phyloP scores from a whole-genome alignment of 106 monocot species.

The Acanthochlamys bracteata region DNA sequence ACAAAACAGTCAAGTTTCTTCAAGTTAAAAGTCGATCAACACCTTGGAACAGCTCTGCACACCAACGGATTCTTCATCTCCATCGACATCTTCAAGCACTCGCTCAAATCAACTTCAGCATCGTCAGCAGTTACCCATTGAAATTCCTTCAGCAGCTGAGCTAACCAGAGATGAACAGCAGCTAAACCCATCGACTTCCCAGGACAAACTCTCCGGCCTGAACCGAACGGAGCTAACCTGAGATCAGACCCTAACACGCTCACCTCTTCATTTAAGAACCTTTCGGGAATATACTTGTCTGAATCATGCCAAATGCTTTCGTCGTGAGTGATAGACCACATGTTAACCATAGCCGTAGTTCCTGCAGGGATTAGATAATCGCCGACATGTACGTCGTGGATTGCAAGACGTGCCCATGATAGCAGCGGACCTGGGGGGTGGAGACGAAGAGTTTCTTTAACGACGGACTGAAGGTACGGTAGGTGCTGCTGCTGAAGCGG shows the following conservation, averaged over 20 bases:
- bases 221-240: slow-evolving; percentile 38
- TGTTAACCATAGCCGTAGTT: slow-evolving; percentile 46
- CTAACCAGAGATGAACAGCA: slow-evolving; percentile 34
- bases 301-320: slow-evolving; percentile 23
- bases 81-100: slow-evolving; percentile 35
- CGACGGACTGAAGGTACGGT: slow-evolving; percentile 24
- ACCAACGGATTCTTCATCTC: slow-evolving; percentile 40
- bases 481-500: slow-evolving; percentile 5
- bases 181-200: slow-evolving; percentile 33
- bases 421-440: slow-evolving; percentile 48
- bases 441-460: slow-evolving; percentile 27
- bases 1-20: too few species aligned
- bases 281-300: slow-evolving; percentile 24
- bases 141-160: slow-evolving; percentile 33
- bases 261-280: slow-evolving; percentile 25
- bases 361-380: slow-evolving; percentile 18
- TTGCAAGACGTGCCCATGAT: slow-evolving; percentile 39
- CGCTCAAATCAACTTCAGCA: slow-evolving; percentile 19
- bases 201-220: slow-evolving; percentile 38
- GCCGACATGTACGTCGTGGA: slow-evolving; percentile 23
- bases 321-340: slow-evolving; percentile 40
- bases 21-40: not conserved
- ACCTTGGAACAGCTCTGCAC: slow-evolving; percentile 27
- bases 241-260: slow-evolving; percentile 38
- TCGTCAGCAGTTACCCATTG: slow-evolving; percentile 9